Evolutionary conservation across 345 rosid genomes (phyloP), one percentile per base, ranked within the genome.

Genomic region (Erodium maritimum): DNA sequence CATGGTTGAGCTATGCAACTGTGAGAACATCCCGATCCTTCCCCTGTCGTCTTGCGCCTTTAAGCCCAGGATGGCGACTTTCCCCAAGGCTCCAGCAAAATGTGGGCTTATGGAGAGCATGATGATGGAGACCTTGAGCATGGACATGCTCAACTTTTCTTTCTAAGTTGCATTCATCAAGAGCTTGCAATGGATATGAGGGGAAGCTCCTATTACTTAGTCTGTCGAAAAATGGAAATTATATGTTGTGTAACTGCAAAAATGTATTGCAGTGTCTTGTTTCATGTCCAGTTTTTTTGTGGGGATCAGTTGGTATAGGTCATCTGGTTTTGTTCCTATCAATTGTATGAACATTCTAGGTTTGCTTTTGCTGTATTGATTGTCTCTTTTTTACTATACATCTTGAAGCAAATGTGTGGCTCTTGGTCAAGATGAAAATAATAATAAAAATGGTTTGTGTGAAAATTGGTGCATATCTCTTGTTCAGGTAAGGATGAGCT

Each of bases 121-220:
- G 24, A 77, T 80, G 85, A 75, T 81, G 86, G 80, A 78, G 73
- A 75, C 69, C 68, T 69, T 81, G 56, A 78, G 83, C 79, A 76
- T 72, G 86, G 86, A 81, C 19, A 81, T 78, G 73, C 14, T 81
- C 68, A 70, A 78, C 67, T 64, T 81, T 37, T 74, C 81, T 1
- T 80, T 80, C 33, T 80, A 69, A 79, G 34, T 29, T 29, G 34
- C 34, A 29, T n/a, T n/a, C n/a, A n/a, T n/a, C 34, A 29, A 29
- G 34, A 29, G 8, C 8, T 29, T 29, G 34, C 34, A 3, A 29
- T 29, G 34, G 8, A 29, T n/a, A n/a, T n/a, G n/a, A n/a, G n/a
- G n/a, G n/a, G n/a, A n/a, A n/a, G n/a, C n/a, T n/a, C n/a, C n/a
- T n/a, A n/a, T n/a, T n/a, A n/a, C n/a, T n/a, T n/a, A 1, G 37